Evolutionary conservation across 768 basidiomycete genomes (phyloP).

Genomic region (Mycena vulgaris): DNA sequence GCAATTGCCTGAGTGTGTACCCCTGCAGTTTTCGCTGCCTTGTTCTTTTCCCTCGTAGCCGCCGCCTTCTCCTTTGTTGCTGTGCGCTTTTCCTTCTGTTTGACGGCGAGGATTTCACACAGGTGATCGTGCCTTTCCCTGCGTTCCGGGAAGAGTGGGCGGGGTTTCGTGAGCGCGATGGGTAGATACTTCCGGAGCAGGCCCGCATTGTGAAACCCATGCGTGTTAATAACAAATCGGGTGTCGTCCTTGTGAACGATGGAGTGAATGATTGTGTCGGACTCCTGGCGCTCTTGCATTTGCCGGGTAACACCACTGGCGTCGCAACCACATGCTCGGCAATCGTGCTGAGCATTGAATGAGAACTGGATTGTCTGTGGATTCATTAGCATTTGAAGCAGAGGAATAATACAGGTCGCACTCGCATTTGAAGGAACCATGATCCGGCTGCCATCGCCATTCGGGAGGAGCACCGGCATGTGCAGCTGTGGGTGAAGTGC

Average conservation of each 20-base stretch:
- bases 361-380: conserved; percentile 28
- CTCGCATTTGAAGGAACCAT: conserved; percentile 4
- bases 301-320: conserved; percentile 20
- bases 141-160: conserved; percentile 5
- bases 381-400: neutral
- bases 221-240: conserved; percentile 44
- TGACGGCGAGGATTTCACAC: neutral
- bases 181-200: conserved; percentile 32
- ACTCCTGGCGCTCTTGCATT: conserved; percentile 37
- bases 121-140: conserved; percentile 1
- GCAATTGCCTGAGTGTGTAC: neutral
- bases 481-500: conserved; percentile 6
- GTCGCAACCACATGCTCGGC: conserved; percentile 31
- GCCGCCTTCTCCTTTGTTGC: conserved; percentile 15
- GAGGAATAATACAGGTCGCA: neutral
- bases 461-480: neutral
- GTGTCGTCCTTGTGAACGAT: conserved; percentile 41
- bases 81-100: conserved; percentile 3
- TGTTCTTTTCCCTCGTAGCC: conserved; percentile 15
- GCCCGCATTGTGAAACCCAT: conserved; percentile 46
- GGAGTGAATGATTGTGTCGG: conserved; percentile 1
- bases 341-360: conserved; percentile 41
- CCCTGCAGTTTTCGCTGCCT: conserved; percentile 4
- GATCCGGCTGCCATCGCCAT: neutral
- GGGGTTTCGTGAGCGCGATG: neutral